Evolutionary conservation across 2,329 filamentous ascomycete species (phyloP), one percentile per base, ranked within the genome.

Genomic region (Hypomyces rosellus): DNA sequence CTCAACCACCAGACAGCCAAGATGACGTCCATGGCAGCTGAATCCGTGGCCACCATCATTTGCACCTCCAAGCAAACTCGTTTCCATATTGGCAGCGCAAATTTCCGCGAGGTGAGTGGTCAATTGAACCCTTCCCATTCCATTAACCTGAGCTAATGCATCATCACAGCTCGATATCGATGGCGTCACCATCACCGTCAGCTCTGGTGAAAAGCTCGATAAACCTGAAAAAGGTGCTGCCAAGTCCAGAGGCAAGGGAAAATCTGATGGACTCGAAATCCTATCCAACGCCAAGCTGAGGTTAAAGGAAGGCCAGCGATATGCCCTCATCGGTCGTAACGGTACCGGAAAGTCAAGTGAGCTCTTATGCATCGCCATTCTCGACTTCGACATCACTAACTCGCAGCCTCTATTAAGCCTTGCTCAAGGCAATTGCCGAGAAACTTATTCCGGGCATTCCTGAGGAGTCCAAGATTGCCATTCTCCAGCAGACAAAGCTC

Each of bases 311-410:
- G 85, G 86, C 0, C 75, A 82, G 42, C 77, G 86, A 54, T 95
- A 95, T 72, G 88, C 88, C 0, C 72, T 95, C 2, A 74, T 92
- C 16, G 89, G 89, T 0, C 77, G 87, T 6, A 95, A 95, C 67
- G 89, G 89, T 1, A 86, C 84, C 2, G 89, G 89, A 5, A 95
- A 95, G 63, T 91, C 87, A 4, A 92, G 83, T 85, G 67, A 65
- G 76, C 22, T 16, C 13, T 14, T 13, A 14, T 36, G 6, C 25
- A 4, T 5, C 18, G 41, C 3, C 20, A n/a, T 15, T 6, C 11
- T 14, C 34, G 16, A 30, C 25, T 30, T 11, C 30, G 22, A 43
- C 20, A 38, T 43, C n/a, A 37, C 40, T 40, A 30, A 48, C 42
- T 22, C 3, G 4, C 1, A 9, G 16, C 15, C 4, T 20, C 15